Evolutionary conservation across 2,329 filamentous ascomycete species (phyloP).

Genomic region (Cercospora sp.): DNA sequence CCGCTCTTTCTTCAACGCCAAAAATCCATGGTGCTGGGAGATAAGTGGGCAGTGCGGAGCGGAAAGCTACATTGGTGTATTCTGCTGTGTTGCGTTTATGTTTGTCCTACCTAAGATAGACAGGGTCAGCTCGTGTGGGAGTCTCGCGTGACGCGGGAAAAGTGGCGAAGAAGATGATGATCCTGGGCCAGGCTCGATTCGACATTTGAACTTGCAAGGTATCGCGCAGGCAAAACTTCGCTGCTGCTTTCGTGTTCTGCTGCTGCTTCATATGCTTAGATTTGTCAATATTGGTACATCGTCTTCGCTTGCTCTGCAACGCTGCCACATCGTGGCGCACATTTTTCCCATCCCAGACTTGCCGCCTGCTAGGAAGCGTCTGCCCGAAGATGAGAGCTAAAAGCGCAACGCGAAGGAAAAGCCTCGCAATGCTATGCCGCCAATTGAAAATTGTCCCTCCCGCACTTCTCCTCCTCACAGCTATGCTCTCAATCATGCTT

Average conservation of each 20-base stretch:
- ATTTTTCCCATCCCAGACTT: background rate
- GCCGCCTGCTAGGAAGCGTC: background rate
- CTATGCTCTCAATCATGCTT: background rate
- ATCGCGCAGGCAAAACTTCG: background rate
- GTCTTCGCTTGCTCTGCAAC: background rate
- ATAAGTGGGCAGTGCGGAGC: background rate
- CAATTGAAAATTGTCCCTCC: background rate
- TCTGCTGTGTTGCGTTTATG: background rate
- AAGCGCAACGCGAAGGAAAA: background rate
- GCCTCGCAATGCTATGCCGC: background rate
- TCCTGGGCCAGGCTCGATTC: background rate
- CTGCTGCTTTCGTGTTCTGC: background rate
- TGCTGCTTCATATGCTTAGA: conserved; percentile 1
- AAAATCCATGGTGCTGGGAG: background rate
- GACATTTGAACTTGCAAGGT: background rate
- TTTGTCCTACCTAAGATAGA: background rate
- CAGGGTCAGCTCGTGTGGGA: background rate
- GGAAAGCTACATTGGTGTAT: conserved; percentile 3
- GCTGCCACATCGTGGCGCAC: background rate
- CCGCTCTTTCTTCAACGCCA: background rate
- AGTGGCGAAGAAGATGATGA: background rate
- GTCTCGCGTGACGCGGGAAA: background rate
- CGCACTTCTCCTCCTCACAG: background rate
- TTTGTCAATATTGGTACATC: conserved; percentile 3
- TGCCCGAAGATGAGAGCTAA: background rate